phyloP scores from a whole-genome alignment of 2,329 filamentous ascomycete species.

The Xylaria sp. region DNA sequence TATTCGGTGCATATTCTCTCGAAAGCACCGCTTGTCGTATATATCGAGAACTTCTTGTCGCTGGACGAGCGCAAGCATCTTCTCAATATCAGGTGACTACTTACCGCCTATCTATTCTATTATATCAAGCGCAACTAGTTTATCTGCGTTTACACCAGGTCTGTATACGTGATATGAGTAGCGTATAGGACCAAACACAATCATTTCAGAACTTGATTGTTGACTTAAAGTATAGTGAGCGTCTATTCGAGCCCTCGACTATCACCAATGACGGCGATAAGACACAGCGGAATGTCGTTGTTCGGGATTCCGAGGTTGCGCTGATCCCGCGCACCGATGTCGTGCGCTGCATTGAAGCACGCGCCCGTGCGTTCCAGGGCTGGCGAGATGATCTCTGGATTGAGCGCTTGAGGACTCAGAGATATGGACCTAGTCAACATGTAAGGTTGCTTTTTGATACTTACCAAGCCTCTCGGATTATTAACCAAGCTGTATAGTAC shows the following conservation, averaged over 20 bases:
- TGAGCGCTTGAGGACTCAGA: conserved; percentile 48
- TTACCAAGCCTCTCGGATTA: conserved; percentile 1
- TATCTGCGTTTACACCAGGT: background rate
- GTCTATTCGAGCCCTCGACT: conserved; percentile 46
- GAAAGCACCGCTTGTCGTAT: conserved; percentile 48
- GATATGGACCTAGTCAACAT: conserved; percentile 43
- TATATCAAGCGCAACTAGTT: background rate
- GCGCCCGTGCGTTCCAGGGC: conserved; percentile 39
- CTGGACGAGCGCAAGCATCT: conserved; percentile 42
- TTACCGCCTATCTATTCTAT: background rate
- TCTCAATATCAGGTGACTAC: conserved; percentile 45
- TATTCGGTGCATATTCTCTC: conserved; percentile 46
- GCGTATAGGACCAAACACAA: background rate
- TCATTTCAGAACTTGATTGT: background rate
- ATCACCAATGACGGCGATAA: conserved; percentile 44
- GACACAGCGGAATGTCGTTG: conserved; percentile 37
- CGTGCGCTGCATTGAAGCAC: conserved; percentile 27
- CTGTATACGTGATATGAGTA: background rate
- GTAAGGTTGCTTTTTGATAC: conserved; percentile 1
- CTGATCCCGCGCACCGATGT: conserved; percentile 42
- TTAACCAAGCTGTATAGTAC: conserved; percentile 30
- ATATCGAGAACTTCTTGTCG: conserved; percentile 48
- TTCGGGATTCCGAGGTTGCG: conserved; percentile 50
- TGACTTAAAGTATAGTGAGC: conserved; percentile 33
- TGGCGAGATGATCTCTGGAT: conserved; percentile 50